These are phyloP conservation scores for Penicillium paxilli DNA, from an alignment of 495 filamentous ascomycete species.

Conservation along the genomic window DNA sequence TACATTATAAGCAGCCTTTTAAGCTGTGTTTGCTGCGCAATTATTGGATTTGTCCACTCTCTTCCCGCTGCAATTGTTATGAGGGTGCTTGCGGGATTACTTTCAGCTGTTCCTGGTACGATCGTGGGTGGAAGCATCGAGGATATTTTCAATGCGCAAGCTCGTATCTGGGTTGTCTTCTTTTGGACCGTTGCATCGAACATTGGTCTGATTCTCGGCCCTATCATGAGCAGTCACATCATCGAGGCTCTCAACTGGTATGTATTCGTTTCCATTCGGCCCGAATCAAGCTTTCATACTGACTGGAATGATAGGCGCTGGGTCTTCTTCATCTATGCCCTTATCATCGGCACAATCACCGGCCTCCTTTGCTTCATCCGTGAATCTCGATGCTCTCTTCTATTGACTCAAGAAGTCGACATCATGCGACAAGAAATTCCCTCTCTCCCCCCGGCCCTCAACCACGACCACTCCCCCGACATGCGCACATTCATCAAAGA, in stretches of 20 bases:
- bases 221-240: constrained; percentile 46
- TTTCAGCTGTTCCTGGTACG: constrained; percentile 52
- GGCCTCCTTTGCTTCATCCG: constrained; percentile 31
- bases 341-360: constrained; percentile 38
- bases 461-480: constrained; percentile 44
- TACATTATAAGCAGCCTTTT: constrained; percentile 47
- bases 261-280: neutral
- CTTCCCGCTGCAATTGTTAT: constrained; percentile 39
- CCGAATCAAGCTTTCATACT: neutral
- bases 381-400: constrained; percentile 46
- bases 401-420: constrained; percentile 35
- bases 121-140: constrained; percentile 52
- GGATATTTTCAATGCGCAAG: constrained; percentile 49
- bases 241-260: constrained; percentile 34
- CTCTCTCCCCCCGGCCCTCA: constrained; percentile 27
- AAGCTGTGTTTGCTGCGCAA: constrained; percentile 42
- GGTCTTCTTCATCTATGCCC: constrained; percentile 45
- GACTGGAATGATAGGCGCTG: constrained; percentile 42
- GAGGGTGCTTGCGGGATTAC: constrained; percentile 44
- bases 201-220: constrained; percentile 43
- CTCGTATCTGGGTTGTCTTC: constrained; percentile 50
- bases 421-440: constrained; percentile 25
- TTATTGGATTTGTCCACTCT: constrained; percentile 40
- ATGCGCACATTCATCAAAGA: constrained; percentile 38
- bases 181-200: constrained; percentile 46